Conservation (phyloP, 2,329 filamentous ascomycete species). For the Ambrosiella cleistominuta region DNA sequence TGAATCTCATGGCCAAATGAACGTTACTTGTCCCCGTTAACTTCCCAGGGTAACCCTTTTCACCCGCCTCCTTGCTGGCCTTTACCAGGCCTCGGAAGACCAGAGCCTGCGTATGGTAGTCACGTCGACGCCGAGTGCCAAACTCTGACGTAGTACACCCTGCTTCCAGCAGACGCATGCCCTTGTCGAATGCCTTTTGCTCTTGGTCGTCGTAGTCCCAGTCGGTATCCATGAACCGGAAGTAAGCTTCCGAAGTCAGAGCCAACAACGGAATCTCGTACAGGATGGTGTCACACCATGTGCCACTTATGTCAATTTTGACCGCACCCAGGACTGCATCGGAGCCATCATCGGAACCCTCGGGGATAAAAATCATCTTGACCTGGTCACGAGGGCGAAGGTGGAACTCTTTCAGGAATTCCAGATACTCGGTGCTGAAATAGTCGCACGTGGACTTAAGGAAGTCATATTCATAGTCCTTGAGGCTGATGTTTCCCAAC, state of each 20-base stretch:
- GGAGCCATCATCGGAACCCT: conserved; percentile 38
- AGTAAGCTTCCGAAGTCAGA: conserved; percentile 87
- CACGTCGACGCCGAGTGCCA: conserved; percentile 69
- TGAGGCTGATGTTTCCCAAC: conserved; percentile 64
- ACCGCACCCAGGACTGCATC: conserved; percentile 57
- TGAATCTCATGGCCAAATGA: conserved; percentile 87
- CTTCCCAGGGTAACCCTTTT: conserved; percentile 49
- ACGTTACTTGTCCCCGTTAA: conserved; percentile 89
- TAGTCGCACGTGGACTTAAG: conserved; percentile 66
- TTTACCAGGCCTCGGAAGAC: conserved; percentile 74
- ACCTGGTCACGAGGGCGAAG: conserved; percentile 71
- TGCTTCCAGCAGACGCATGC: conserved; percentile 54
- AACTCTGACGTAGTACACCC: conserved; percentile 91
- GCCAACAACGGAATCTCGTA: conserved; percentile 94
- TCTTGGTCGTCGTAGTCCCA: conserved; percentile 82
- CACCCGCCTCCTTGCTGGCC: conserved; percentile 53
- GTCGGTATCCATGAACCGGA: conserved; percentile 86
- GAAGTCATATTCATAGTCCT: conserved; percentile 63
- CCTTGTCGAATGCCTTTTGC: conserved; percentile 70
- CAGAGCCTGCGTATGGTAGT: conserved; percentile 87
- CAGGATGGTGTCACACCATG: conserved; percentile 88
- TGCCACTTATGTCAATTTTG: conserved; percentile 57
- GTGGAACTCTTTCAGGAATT: conserved; percentile 65
- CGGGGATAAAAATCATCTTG: conserved; percentile 44
- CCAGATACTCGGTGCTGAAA: conserved; percentile 58